Conservation (phyloP, 2,329 filamentous ascomycete species). For the Xylariaceae sp. region DNA sequence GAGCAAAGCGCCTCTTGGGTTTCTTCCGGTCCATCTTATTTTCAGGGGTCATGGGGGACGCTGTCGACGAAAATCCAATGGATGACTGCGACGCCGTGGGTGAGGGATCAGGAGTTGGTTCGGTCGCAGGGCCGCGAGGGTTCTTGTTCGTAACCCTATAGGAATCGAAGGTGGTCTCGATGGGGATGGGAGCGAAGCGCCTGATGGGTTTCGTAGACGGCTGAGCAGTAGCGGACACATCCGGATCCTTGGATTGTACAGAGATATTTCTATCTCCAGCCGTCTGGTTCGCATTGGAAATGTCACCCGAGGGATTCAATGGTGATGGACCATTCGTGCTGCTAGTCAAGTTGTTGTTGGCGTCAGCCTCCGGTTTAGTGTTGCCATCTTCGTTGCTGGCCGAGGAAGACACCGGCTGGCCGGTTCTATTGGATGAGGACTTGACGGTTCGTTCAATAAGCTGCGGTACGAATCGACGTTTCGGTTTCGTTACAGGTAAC, state of each 20-base stretch:
- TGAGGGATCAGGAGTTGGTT: constrained; percentile 51
- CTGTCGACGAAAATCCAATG: constrained; percentile 20
- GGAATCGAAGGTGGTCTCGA: constrained; percentile 65
- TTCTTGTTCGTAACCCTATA: constrained; percentile 42
- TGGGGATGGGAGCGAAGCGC: constrained; percentile 63
- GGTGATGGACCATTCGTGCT: background rate
- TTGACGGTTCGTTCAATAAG: constrained; percentile 33
- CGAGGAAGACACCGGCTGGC: background rate
- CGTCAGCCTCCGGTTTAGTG: background rate
- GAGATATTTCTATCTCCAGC: constrained; percentile 32
- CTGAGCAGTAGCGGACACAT: constrained; percentile 23
- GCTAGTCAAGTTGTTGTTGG: constrained; percentile 19
- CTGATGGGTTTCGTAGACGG: constrained; percentile 31
- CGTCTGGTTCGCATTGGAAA: constrained; percentile 18
- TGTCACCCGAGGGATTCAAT: background rate
- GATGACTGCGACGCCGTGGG: constrained; percentile 45
- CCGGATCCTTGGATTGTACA: constrained; percentile 27
- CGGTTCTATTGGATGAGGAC: constrained; percentile 25
- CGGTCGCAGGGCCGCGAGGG: constrained; percentile 48
- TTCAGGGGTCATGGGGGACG: constrained; percentile 4
- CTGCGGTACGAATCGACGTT: constrained; percentile 32
- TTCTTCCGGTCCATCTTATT: constrained; percentile 18
- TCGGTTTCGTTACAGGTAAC: constrained; percentile 26
- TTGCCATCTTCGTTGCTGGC: background rate
- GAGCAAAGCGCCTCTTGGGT: constrained; percentile 57